Percentiles rank a stretch among this genome's conserved stretches.
Conservation (phyloP, 306 rosid species). For the Vachellia pachyceras region DNA sequence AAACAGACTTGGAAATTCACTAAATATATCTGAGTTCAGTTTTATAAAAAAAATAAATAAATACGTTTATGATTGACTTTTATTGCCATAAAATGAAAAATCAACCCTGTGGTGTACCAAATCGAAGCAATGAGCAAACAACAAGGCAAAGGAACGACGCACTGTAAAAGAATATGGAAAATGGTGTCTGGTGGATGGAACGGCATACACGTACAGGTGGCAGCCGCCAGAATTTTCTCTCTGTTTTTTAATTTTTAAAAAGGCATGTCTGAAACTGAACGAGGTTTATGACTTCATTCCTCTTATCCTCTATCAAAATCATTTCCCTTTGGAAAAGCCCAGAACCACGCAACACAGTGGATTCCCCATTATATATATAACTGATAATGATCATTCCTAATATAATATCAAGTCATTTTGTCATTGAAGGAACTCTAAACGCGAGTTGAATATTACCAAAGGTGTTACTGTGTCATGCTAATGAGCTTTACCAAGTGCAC, state of each 20-base stretch:
- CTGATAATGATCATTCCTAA: too few relatives aligned
- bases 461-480: too few relatives aligned
- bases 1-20: background rate
- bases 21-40: background rate
- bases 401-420: too few relatives aligned
- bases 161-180: background rate
- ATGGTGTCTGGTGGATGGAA: background rate
- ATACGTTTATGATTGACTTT: background rate
- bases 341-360: too few relatives aligned
- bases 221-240: background rate
- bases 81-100: background rate
- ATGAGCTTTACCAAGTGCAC: too few relatives aligned
- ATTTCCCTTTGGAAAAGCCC: too few relatives aligned
- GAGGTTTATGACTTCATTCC: too few relatives aligned
- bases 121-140: background rate
- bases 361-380: too few relatives aligned
- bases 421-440: too few relatives aligned
- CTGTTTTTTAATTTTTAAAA: too few relatives aligned
- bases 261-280: background rate
- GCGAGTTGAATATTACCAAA: too few relatives aligned
- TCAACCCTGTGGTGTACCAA: background rate
- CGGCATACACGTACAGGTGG: background rate
- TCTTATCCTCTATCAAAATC: too few relatives aligned
- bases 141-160: background rate
- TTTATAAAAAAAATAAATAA: background rate